Conservation (phyloP, 768 basidiomycete genomes). For the Phlebiopsis gigantea region DNA sequence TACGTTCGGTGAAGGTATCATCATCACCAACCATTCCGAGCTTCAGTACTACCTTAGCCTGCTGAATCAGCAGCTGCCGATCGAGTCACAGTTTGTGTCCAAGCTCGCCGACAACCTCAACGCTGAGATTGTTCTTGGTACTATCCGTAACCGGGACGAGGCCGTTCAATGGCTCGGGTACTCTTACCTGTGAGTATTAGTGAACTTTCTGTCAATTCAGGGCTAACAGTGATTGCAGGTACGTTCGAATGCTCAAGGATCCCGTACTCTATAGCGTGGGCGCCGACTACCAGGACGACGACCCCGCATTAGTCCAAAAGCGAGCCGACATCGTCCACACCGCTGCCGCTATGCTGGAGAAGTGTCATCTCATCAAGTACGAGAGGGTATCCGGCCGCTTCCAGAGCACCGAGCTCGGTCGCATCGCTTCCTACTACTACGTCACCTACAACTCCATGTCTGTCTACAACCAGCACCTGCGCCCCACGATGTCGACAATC, state of each 20-base stretch:
- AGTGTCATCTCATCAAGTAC: slow-evolving; percentile 92
- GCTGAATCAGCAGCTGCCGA: slow-evolving; percentile 95
- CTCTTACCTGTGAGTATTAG: slow-evolving; percentile 74
- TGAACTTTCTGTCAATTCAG: not conserved
- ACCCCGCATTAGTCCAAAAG: slow-evolving; percentile 80
- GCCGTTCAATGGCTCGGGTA: slow-evolving; percentile 97
- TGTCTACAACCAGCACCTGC: slow-evolving; percentile 91
- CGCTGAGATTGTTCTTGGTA: slow-evolving; percentile 94
- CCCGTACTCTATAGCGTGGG: slow-evolving; percentile 86
- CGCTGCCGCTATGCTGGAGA: slow-evolving; percentile 89
- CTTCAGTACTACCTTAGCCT: slow-evolving; percentile 95
- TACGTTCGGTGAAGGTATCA: slow-evolving; percentile 94
- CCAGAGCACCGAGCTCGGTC: slow-evolving; percentile 88
- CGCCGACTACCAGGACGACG: slow-evolving; percentile 87
- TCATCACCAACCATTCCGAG: slow-evolving; percentile 97
- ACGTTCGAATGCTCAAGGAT: slow-evolving; percentile 90
- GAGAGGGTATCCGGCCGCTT: slow-evolving; percentile 84
- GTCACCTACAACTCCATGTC: slow-evolving; percentile 95
- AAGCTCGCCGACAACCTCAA: slow-evolving; percentile 94
- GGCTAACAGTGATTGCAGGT: slow-evolving; percentile 41
- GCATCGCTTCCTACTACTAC: slow-evolving; percentile 94
- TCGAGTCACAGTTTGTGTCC: slow-evolving; percentile 91
- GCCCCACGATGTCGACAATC: slow-evolving; percentile 78
- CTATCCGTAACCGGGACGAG: slow-evolving; percentile 91
- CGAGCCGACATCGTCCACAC: slow-evolving; percentile 91